phyloP scores from a whole-genome alignment of 805 yeast genomes.

The Kurtzmaniella cleridarum region DNA sequence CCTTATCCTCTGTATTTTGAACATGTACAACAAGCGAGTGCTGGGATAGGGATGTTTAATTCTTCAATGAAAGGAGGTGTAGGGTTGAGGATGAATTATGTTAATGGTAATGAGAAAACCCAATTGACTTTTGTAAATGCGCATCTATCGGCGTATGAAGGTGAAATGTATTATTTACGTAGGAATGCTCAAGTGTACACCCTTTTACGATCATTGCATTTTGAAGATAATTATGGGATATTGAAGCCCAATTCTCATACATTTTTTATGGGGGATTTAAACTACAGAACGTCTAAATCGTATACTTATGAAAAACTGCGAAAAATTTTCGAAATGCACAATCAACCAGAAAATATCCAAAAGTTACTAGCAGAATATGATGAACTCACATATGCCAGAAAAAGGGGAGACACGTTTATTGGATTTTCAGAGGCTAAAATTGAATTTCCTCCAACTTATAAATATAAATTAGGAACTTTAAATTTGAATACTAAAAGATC shows the following conservation, averaged over 20 bases:
- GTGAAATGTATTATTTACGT: constrained; percentile 36
- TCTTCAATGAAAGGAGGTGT: constrained; percentile 75
- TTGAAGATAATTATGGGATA: constrained; percentile 51
- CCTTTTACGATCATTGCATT: constrained; percentile 50
- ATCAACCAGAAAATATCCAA: constrained; percentile 15
- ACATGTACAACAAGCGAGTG: constrained; percentile 21
- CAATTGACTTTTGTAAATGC: constrained; percentile 60
- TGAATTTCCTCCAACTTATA: constrained; percentile 75
- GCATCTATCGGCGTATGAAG: constrained; percentile 81
- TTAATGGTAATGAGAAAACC: constrained; percentile 9
- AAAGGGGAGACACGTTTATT: constrained; percentile 42
- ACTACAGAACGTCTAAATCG: constrained; percentile 54
- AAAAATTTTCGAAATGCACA: constrained; percentile 20
- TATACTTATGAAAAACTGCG: constrained; percentile 2
- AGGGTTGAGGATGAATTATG: constrained; percentile 46
- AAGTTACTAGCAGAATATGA: constrained; percentile 34
- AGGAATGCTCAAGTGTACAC: constrained; percentile 51
- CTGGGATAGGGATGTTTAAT: constrained; percentile 51
- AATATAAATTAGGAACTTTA: constrained; percentile 49
- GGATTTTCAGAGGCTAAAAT: constrained; percentile 68
- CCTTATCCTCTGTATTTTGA: constrained; percentile 33
- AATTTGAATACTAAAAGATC: constrained; percentile 52
- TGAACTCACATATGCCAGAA: constrained; percentile 43
- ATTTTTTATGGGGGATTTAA: constrained; percentile 80
- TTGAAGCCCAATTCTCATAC: constrained; percentile 52